Evolutionary conservation across 176 grass and related monocot species (phyloP).

Genomic region (Panicum miliaceum): DNA sequence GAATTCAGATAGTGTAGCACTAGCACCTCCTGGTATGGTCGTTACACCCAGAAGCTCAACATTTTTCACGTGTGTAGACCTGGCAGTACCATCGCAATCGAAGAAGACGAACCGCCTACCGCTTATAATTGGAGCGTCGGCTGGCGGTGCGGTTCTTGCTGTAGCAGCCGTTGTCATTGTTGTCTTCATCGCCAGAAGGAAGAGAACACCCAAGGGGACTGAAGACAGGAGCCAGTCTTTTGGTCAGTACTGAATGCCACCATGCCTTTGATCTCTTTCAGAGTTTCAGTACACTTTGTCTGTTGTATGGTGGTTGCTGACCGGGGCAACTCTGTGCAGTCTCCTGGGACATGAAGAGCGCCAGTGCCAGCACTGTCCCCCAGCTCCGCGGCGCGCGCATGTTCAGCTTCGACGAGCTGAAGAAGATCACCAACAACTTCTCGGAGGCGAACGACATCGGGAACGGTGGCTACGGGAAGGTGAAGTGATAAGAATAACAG

Average conservation of each 20-base stretch:
- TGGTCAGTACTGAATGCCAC: conserved; percentile 35
- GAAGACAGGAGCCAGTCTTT: conserved; percentile 62
- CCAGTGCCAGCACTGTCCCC: conserved; percentile 52
- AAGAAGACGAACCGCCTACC: conserved; percentile 50
- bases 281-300: background rate
- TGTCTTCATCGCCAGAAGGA: conserved; percentile 42
- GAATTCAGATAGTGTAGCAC: background rate
- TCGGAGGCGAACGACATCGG: conserved; percentile 65
- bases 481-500: conserved; percentile 5
- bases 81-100: background rate
- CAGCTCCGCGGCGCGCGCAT: conserved; percentile 66
- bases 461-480: conserved; percentile 75
- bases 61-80: conserved; percentile 7
- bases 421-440: conserved; percentile 77
- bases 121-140: conserved; percentile 56
- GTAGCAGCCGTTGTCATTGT: conserved; percentile 34
- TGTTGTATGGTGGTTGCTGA: conserved; percentile 11
- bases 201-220: conserved; percentile 32
- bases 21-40: background rate
- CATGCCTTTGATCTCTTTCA: background rate
- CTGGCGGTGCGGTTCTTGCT: conserved; percentile 52
- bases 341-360: conserved; percentile 72
- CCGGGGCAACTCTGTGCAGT: conserved; percentile 34
- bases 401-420: conserved; percentile 74
- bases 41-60: background rate